Percentiles rank a stretch among this genome's conserved stretches.
Conservation (phyloP, 805 yeast genomes). For the Kodamaea neixiangensis region DNA sequence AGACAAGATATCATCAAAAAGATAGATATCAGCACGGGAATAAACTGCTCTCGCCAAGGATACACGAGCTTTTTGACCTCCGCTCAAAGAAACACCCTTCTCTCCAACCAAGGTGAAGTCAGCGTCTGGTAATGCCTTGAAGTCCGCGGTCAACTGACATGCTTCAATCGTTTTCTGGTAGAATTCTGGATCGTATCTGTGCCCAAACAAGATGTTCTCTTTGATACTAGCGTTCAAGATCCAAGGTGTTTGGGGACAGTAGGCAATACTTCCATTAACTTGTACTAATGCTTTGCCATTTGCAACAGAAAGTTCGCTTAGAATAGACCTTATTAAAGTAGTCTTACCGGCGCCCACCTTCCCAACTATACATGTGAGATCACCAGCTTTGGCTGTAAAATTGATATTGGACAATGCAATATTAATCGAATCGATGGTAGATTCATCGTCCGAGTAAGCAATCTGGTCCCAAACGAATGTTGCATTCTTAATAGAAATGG, state of each 20-base stretch:
- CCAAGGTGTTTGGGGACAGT: conserved; percentile 63
- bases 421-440: conserved; percentile 13
- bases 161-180: conserved; percentile 48
- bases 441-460: conserved; percentile 43
- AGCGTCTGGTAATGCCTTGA: conserved; percentile 51
- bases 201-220: conserved; percentile 55
- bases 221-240: conserved; percentile 51
- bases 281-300: conserved; percentile 10
- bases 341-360: conserved; percentile 71
- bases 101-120: conserved; percentile 60
- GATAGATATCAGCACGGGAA: conserved; percentile 55
- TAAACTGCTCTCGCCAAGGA: conserved; percentile 72
- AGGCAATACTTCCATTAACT: conserved; percentile 50
- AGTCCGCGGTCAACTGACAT: conserved; percentile 51
- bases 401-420: conserved; percentile 47
- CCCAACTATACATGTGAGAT: conserved; percentile 62
- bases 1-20: conserved; percentile 65
- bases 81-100: conserved; percentile 60
- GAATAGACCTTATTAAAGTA: conserved; percentile 52
- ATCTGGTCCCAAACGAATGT: conserved; percentile 52
- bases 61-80: conserved; percentile 66
- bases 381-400: conserved; percentile 53
- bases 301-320: conserved; percentile 51
- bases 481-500: conserved; percentile 47
- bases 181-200: conserved; percentile 40